Evolutionary conservation across 257 asterid genomes (phyloP).

Genomic region (Penstemon eatonii): DNA sequence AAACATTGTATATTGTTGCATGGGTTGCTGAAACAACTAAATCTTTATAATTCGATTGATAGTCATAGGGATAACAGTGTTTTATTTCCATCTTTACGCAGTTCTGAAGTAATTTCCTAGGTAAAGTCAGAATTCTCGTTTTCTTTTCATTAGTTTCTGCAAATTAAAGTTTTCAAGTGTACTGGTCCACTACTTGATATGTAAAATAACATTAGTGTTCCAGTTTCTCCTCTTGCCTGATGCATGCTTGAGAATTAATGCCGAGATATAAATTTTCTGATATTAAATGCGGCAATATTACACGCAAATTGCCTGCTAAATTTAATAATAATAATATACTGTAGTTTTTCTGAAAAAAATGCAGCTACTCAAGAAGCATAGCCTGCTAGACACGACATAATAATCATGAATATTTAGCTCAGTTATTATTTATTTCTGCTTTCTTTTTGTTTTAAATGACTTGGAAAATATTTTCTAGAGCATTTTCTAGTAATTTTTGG

Average conservation of each 20-base stretch:
- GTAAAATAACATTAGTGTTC: not conserved
- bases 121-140: too few relatives aligned
- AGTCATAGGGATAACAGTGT: too few relatives aligned
- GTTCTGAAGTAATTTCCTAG: too few relatives aligned
- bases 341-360: not conserved
- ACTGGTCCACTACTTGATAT: not conserved
- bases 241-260: not conserved
- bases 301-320: not conserved
- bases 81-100: too few relatives aligned
- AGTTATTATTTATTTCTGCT: not conserved
- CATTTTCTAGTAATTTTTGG: not conserved
- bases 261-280: not conserved
- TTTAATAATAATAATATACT: not conserved
- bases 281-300: not conserved
- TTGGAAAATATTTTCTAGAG: not conserved
- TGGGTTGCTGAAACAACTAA: too few relatives aligned
- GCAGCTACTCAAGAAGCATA: not conserved
- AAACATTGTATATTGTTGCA: too few relatives aligned
- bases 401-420: not conserved
- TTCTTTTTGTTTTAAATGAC: not conserved
- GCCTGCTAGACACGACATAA: not conserved
- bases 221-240: constrained; percentile 8
- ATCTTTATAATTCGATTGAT: too few relatives aligned
- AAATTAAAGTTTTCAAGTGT: not conserved
- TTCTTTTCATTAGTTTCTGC: too few relatives aligned